Evolutionary conservation across 495 filamentous ascomycete species (phyloP), one percentile per base, ranked within the genome.

Genomic region (Clohesyomyces aquaticus): DNA sequence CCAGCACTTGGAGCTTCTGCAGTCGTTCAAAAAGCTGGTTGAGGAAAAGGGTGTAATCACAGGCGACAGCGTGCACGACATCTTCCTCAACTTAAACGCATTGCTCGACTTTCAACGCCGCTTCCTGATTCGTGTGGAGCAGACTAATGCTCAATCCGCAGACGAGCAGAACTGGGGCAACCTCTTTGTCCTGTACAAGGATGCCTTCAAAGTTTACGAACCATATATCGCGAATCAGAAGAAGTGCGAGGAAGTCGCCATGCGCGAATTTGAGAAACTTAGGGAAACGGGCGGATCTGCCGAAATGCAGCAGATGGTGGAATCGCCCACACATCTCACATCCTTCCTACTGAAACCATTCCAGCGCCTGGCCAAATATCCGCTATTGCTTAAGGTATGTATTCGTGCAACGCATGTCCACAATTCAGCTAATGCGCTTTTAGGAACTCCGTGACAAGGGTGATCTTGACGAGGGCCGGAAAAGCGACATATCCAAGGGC

Each of bases 321-420:
- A 85, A 48, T 81, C 80, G 55, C 79, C 79, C 4, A 78, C 82
- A 22, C 80, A 77, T 16, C 79, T 98, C 10, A 90, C 91, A 68
- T 90, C 91, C 3, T 98, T 98, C 74, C 83, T 98, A 10, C 81
- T 98, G 59, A 98, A 98, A 72, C 94, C 94, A 4, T 96, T 98
- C 79, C 94, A 98, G 76, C 85, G 94, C 55, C 79, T 98, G 54
- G 88, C 91, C 46, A 96, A 96, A 75, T 98, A 98, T 71, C 95
- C 95, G 18, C 78, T 98, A 12, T 82, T 98, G 45, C 81, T 98
- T 23, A 87, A 87, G 79, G 92, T 96, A 80, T 64, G 83, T 74
- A 23, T 21, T 50, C 1, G 1, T 9, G 19, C 25, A 43, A 41
- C 26, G 65, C 63, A 52, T 41, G 19, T 19, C 48, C n/a, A 29